Base-by-base conservation (phyloP, 176 grass and related monocot species). In the Thinopyrum elongatum region DNA sequence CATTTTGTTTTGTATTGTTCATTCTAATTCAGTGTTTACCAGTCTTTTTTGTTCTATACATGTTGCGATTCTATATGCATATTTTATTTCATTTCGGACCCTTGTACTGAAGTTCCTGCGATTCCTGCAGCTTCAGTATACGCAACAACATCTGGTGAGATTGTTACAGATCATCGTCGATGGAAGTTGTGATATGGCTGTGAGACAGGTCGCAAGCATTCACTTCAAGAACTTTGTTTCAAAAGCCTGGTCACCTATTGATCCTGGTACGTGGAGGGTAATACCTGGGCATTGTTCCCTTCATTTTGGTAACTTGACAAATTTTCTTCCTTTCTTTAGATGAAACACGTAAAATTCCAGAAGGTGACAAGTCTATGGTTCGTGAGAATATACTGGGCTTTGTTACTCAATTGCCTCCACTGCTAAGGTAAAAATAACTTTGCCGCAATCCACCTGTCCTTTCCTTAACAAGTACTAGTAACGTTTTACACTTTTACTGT, bases 201-300 rank as follows among this genome's bases (percentile, higher is more conserved):
- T 98, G 62, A 94, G 95, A 31, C 95, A 95, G 62, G 93, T 92
- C 6, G 95, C 91, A 44, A 98, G 95, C 91, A 98, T 98, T 78
- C 93, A 98, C 85, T 98, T 98, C 82, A 98, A 95, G 86, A 98
- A 98, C 68, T 95, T 98, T 77, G 86, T 95, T 65, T 89, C 83
- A 0, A 98, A 95, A 79, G 93, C 95, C 63, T 98, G 93, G 95
- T 93, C 89, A 38, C 91, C 93, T 77, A 53, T 44, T 74, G 91
- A 98, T 74, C 69, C 82, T 84, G 89, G 90, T 94, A 89, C 55
- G 77, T 69, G 41, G 39, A 81, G 64, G 77, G 28, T 28, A 72
- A 9, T 39, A 34, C 10, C 74, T 69, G 41, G 47, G 80, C 61
- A 39, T 33, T 13, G 42, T 46, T 59, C 22, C 21, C n/a, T 74